phyloP scores from a whole-genome alignment of 148 eudicot species.

The Cornus florida region DNA sequence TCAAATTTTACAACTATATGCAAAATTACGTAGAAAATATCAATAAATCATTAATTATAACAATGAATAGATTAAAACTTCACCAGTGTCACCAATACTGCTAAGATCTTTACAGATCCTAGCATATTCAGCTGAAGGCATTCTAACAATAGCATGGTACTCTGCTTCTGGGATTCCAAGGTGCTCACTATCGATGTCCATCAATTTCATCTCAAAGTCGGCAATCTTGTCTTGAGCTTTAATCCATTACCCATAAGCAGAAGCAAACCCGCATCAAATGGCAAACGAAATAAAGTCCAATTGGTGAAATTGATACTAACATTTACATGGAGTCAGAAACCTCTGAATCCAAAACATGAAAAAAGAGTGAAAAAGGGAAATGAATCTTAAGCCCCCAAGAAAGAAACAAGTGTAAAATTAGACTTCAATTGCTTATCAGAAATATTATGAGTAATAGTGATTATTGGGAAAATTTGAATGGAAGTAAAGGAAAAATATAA shows the following conservation, averaged over 20 bases:
- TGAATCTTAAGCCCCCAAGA: no score
- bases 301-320: neutral
- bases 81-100: conserved; percentile 93
- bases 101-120: conserved; percentile 91
- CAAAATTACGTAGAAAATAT: neutral
- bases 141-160: conserved; percentile 86
- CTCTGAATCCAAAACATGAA: neutral
- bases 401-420: no score
- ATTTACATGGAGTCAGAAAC: no score
- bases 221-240: conserved; percentile 91
- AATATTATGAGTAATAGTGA: no score
- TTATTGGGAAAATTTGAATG: no score
- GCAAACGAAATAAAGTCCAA: neutral
- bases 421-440: no score
- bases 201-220: conserved; percentile 96
- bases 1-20: neutral
- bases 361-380: no score
- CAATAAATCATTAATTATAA: neutral
- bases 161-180: conserved; percentile 95
- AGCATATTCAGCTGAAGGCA: conserved; percentile 90
- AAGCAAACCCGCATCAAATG: neutral
- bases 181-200: conserved; percentile 94
- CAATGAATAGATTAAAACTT: neutral
- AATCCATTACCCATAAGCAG: conserved; percentile 5
- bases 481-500: no score